phyloP scores from a whole-genome alignment of 805 yeast genomes.

The Candida orba region DNA sequence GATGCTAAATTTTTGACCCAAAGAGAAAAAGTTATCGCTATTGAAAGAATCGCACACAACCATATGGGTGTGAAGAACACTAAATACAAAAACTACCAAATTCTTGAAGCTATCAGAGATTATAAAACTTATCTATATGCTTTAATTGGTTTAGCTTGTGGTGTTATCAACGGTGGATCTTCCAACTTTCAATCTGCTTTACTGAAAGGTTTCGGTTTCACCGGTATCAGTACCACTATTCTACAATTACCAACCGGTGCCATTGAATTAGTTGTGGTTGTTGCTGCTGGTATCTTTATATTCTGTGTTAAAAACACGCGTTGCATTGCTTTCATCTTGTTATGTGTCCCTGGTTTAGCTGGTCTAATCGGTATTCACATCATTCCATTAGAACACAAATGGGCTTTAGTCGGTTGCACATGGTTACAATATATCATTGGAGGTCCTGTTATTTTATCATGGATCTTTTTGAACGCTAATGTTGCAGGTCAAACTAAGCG shows the following conservation, averaged over 20 bases:
- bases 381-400: constrained; percentile 3
- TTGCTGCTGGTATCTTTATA: constrained; percentile 7
- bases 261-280: constrained; percentile 18
- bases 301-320: constrained; percentile 1
- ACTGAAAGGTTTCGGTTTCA: constrained; percentile 26
- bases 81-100: constrained; percentile 40
- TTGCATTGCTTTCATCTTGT: neutral
- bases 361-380: constrained; percentile 25
- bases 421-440: constrained; percentile 5
- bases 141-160: constrained; percentile 30
- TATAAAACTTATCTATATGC: constrained; percentile 38
- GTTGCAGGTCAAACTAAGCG: constrained; percentile 37
- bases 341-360: constrained; percentile 28
- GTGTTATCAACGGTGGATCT: constrained; percentile 38
- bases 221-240: constrained; percentile 13
- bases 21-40: constrained; percentile 24
- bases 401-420: constrained; percentile 28
- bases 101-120: constrained; percentile 41
- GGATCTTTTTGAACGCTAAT: constrained; percentile 10
- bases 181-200: constrained; percentile 34
- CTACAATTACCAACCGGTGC: constrained; percentile 23
- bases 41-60: constrained; percentile 26
- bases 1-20: constrained; percentile 28
- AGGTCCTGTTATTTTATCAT: constrained; percentile 4
- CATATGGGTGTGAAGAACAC: constrained; percentile 37